These are phyloP conservation scores for Trichoderma sp. DNA, from an alignment of 2,329 filamentous ascomycete genomes.

Conservation along the genomic window DNA sequence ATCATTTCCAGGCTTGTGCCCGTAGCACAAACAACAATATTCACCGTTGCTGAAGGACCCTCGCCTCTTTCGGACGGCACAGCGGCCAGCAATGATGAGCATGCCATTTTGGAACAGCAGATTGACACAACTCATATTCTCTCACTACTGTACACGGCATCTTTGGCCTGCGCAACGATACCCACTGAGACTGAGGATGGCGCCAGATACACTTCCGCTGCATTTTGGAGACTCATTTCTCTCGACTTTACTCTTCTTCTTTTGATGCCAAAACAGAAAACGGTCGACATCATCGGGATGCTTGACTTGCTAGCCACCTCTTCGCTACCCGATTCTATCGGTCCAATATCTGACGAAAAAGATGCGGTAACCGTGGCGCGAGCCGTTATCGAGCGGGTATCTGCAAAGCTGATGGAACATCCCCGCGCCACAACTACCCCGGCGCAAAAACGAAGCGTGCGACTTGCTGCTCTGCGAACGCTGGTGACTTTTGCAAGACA, in stretches of 20 bases:
- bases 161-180: conserved; percentile 55
- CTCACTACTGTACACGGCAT: conserved; percentile 62
- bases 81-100: conserved; percentile 41
- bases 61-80: conserved; percentile 51
- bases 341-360: conserved; percentile 54
- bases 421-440: conserved; percentile 40
- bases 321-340: conserved; percentile 60
- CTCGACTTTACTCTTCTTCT: conserved; percentile 65
- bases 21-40: conserved; percentile 57
- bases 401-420: conserved; percentile 58
- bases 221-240: conserved; percentile 67
- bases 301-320: conserved; percentile 66
- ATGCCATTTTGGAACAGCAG: conserved; percentile 44
- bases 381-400: conserved; percentile 60
- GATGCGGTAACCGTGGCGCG: conserved; percentile 44
- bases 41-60: conserved; percentile 56
- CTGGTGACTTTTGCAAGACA: conserved; percentile 60
- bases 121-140: conserved; percentile 64
- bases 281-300: conserved; percentile 61
- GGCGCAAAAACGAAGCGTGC: conserved; percentile 42
- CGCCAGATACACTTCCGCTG: conserved; percentile 31
- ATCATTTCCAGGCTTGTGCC: conserved; percentile 57
- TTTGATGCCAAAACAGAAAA: conserved; percentile 63
- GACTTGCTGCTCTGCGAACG: conserved; percentile 49
- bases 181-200: conserved; percentile 31